Evolutionary conservation across 192 early-diverging fungal species (phyloP).

Genomic region (Glomus cerebriforme): DNA sequence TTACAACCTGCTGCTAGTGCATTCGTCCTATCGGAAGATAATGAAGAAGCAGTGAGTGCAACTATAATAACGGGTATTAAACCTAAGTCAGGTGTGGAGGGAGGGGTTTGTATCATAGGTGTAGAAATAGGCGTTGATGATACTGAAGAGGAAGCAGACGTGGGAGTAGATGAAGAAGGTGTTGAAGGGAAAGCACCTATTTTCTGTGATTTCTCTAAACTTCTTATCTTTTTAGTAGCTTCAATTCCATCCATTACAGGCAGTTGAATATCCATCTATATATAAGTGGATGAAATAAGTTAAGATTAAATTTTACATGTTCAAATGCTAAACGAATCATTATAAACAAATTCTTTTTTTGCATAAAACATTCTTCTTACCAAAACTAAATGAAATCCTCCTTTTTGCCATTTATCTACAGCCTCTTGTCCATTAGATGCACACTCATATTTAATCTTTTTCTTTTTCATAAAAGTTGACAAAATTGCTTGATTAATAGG

Average conservation of each 20-base stretch:
- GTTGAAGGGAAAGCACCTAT: slow-evolving; percentile 58
- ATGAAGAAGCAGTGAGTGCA: slow-evolving; percentile 79
- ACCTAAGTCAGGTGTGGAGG: slow-evolving; percentile 41
- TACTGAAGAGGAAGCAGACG: slow-evolving; percentile 15
- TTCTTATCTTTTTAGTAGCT: slow-evolving; percentile 64
- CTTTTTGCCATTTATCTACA: slow-evolving; percentile 71
- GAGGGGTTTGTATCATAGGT: background rate
- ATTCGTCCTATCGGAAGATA: slow-evolving; percentile 67
- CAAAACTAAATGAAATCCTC: slow-evolving; percentile 67
- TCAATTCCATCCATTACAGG: slow-evolving; percentile 74
- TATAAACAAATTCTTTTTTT: too few relatives aligned
- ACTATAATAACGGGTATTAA: slow-evolving; percentile 82
- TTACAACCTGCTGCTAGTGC: slow-evolving; percentile 87
- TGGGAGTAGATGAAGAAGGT: slow-evolving; percentile 27
- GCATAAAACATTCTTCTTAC: too few relatives aligned
- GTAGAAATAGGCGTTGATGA: slow-evolving; percentile 13
- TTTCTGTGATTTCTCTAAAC: slow-evolving; percentile 55
- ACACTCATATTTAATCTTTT: slow-evolving; percentile 71
- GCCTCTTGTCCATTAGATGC: slow-evolving; percentile 83
- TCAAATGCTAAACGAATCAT: too few relatives aligned
- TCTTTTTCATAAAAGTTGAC: slow-evolving; percentile 69
- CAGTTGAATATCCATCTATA: slow-evolving; percentile 73
- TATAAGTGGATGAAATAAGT: background rate
- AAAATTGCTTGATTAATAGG: slow-evolving; percentile 73
- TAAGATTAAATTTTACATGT: background rate